Evolutionary conservation across 2,329 filamentous ascomycete genomes (phyloP).

Genomic region (Xylariaceae sp.): DNA sequence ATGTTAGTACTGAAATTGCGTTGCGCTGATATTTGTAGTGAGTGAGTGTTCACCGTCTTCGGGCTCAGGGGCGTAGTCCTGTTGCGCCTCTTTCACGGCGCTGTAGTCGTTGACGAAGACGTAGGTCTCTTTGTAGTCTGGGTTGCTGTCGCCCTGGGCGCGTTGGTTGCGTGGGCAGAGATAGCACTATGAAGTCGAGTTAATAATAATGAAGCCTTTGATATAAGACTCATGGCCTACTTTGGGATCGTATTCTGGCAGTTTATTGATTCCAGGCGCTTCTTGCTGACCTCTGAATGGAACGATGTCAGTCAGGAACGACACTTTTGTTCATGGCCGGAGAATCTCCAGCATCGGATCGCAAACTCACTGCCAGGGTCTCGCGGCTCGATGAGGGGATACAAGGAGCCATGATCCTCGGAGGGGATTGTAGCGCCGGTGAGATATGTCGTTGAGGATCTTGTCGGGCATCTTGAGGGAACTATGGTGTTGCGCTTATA

Average conservation of each 20-base stretch:
- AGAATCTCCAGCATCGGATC: conserved; percentile 32
- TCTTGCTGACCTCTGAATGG: conserved; percentile 68
- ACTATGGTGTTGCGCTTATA: neutral
- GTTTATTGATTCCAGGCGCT: conserved; percentile 57
- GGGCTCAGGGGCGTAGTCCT: conserved; percentile 57
- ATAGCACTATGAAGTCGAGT: conserved; percentile 61
- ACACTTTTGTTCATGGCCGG: neutral
- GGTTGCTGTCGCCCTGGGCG: conserved; percentile 81
- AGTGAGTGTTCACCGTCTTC: conserved; percentile 29
- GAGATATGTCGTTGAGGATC: conserved; percentile 91
- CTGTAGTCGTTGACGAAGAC: conserved; percentile 98
- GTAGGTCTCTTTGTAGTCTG: conserved; percentile 79
- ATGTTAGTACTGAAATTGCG: neutral
- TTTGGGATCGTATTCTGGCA: conserved; percentile 77
- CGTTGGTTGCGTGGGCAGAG: conserved; percentile 88
- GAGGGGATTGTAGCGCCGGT: conserved; percentile 87
- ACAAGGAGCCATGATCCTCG: conserved; percentile 89
- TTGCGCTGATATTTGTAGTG: neutral
- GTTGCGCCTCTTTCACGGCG: conserved; percentile 89
- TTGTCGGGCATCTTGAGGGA: conserved; percentile 59
- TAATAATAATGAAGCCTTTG: conserved; percentile 1
- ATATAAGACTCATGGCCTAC: conserved; percentile 34
- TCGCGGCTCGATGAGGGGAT: conserved; percentile 91
- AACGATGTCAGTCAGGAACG: conserved; percentile 2
- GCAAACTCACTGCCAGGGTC: conserved; percentile 92